phyloP scores from a whole-genome alignment of 805 yeast genomes.

The Candida vartiovaarae region DNA sequence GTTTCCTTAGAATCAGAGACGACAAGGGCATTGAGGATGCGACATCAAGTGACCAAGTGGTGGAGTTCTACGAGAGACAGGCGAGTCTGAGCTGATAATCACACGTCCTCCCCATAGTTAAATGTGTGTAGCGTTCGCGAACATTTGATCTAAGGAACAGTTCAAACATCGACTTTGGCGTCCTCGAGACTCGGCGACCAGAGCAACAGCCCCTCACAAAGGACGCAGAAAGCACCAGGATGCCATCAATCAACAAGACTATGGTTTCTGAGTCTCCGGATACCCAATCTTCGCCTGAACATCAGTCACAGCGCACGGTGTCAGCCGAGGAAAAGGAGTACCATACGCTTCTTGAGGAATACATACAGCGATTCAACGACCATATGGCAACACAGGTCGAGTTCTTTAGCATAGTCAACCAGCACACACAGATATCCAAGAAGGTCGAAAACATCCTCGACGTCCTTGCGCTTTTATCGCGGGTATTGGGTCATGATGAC shows the following conservation, averaged over 20 bases:
- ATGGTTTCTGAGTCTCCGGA: no score
- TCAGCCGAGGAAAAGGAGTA: conserved; percentile 1
- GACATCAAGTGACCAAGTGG: conserved; percentile 75
- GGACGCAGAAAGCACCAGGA: no score
- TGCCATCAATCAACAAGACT: no score
- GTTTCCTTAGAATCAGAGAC: conserved; percentile 77
- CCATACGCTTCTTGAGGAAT: neutral
- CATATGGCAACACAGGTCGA: neutral
- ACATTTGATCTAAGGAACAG: no score
- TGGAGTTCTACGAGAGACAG: conserved; percentile 77
- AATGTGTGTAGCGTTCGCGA: neutral
- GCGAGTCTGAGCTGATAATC: conserved; percentile 15
- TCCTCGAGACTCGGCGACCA: no score
- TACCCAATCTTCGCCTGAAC: no score
- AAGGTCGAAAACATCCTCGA: conserved; percentile 2
- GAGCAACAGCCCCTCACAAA: no score
- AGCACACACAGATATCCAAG: neutral
- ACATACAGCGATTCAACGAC: neutral
- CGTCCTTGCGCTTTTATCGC: neutral
- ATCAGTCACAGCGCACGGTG: no score
- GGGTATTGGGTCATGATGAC: neutral
- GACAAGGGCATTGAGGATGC: conserved; percentile 85
- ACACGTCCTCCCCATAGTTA: neutral
- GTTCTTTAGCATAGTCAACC: neutral
- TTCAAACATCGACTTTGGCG: no score